Percentiles rank a stretch among this genome's conserved stretches.
These are phyloP conservation scores for Amanita pseudoporphyria DNA, from an alignment of 768 basidiomycete genomes.

Conservation along the genomic window DNA sequence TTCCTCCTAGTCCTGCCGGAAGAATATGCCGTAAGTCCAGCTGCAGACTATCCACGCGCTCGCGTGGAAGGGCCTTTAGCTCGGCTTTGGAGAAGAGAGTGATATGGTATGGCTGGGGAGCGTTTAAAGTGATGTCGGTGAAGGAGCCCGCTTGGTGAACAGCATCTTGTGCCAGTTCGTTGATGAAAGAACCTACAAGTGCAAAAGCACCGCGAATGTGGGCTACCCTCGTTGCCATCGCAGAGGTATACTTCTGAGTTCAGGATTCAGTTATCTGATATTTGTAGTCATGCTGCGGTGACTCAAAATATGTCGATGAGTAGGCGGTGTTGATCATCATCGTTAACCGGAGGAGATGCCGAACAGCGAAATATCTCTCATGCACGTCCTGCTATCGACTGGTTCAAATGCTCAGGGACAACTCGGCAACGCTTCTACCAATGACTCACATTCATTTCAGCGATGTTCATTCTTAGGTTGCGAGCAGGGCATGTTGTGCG, in stretches of 20 bases:
- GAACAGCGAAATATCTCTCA: background rate
- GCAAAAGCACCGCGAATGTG: background rate
- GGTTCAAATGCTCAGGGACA: conserved; percentile 50
- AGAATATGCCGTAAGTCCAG: conserved; percentile 18
- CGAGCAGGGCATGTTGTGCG: conserved; percentile 21
- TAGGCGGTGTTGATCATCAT: too few species aligned
- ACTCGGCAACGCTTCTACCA: conserved; percentile 32
- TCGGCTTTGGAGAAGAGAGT: conserved; percentile 3
- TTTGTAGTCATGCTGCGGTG: too few species aligned
- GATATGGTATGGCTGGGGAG: conserved; percentile 1
- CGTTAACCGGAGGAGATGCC: too few species aligned
- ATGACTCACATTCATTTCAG: conserved; percentile 35
- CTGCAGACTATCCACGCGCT: background rate
- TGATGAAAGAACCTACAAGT: background rate
- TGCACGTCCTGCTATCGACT: conserved; percentile 23
- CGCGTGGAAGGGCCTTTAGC: background rate
- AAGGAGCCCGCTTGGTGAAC: background rate
- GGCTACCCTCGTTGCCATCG: background rate
- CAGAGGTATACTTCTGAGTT: too few species aligned
- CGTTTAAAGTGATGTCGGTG: background rate
- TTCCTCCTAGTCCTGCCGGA: conserved; percentile 32
- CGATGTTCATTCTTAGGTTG: conserved; percentile 28
- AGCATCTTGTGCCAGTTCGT: background rate
- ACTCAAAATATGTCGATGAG: too few species aligned
- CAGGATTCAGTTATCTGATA: background rate